Base-by-base conservation (phyloP, 495 filamentous ascomycete species). In the Mytilinidion resinicola region DNA sequence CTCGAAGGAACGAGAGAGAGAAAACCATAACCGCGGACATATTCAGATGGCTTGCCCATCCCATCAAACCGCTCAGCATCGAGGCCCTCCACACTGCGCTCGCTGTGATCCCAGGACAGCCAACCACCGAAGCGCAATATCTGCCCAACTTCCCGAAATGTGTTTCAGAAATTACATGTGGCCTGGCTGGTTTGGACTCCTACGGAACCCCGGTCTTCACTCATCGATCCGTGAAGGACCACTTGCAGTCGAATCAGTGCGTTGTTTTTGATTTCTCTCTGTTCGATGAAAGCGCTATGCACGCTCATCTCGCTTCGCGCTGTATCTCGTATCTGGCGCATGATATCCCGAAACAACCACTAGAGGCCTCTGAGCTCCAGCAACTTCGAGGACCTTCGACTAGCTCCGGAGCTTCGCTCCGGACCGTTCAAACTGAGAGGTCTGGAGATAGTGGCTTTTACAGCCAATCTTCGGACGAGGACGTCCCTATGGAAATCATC, bases 381-480 rank as follows among this genome's bases (percentile, higher is more conserved):
- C 48, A 38, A 38, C 60, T 51, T 20, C 4, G 49, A 11, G 25
- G 17, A 1, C 17, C 50, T 14, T 36, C 56, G 15, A 38, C 39
- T 10, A 55, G 48, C 20, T 59, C 56, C 46, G 61, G 56, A 9
- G 51, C 52, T n/a, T 55, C 51, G 1, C 42, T 60, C n/a, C 37
- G 61, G 34, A 64, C 61, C 14, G 42, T 60, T 10, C 37, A 57
- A 41, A 60, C 61, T 1, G 19, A 14, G 6, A 47, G 51, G 17
- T 64, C 61, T 6, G 56, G 51, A 4, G 61, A 64, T 19, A 64
- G 61, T 38, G 61, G 61, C 14, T 64, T 60, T 41, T 60, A 64
- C 42, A 55, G 51, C 52, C 50, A 59, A 43, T 50, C 59, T 3
- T 37, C 53, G 1, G 59, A 61, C 37, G 49, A 53, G 9, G 59